phyloP scores from a whole-genome alignment of 306 rosid genomes.

The Vigna unguiculata region DNA sequence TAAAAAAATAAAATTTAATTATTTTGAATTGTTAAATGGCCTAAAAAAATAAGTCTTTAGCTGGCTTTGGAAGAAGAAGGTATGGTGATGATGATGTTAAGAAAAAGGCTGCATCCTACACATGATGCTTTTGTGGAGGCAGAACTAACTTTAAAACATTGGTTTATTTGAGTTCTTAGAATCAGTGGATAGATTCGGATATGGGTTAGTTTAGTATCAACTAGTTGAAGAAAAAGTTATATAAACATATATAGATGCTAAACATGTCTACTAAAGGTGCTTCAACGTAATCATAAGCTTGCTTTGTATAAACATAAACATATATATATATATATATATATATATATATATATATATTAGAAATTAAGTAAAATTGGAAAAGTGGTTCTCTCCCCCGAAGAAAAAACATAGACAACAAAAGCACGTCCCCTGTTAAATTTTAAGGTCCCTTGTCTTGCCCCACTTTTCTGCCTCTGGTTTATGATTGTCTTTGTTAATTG shows the following conservation, averaged over 20 bases:
- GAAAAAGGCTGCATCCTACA: conserved; percentile 41
- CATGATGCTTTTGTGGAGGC: conserved; percentile 28
- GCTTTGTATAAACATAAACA: conserved; percentile 29
- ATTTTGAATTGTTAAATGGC: too few species aligned
- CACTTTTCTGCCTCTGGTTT: conserved; percentile 10
- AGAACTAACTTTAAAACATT: background rate
- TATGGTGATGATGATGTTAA: conserved; percentile 34
- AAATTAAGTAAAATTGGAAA: background rate
- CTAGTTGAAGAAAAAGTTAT: background rate
- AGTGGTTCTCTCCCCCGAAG: background rate
- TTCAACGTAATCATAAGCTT: conserved; percentile 47
- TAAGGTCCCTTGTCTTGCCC: conserved; percentile 11
- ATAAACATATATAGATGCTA: background rate
- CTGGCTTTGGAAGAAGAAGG: background rate
- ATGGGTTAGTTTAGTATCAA: conserved; percentile 22
- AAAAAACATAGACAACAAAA: background rate
- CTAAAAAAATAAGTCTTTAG: background rate
- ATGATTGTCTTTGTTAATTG: background rate
- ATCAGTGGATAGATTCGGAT: conserved; percentile 37
- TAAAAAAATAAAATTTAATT: too few species aligned
- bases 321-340: too few species aligned
- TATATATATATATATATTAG: too few species aligned
- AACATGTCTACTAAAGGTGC: conserved; percentile 41
- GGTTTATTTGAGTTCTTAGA: conserved; percentile 21
- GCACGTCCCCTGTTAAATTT: background rate